phyloP scores from a whole-genome alignment of 495 filamentous ascomycete genomes.

The Penicillium mononematosum region DNA sequence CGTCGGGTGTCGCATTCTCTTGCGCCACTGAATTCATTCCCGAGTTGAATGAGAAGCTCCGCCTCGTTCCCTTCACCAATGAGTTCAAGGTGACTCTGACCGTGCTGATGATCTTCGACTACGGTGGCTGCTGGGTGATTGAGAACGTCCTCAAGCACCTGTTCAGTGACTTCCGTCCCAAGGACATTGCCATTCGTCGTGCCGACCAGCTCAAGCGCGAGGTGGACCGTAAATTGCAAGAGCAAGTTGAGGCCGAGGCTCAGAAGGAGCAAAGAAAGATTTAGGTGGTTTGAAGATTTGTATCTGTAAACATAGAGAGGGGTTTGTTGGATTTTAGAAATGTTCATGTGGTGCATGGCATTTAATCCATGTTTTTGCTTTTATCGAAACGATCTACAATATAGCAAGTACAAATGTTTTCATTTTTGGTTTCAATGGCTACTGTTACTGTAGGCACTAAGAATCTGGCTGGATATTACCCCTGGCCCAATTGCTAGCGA shows the following conservation, averaged over 20 bases:
- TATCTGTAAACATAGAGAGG: constrained; percentile 29
- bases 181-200: constrained; percentile 86
- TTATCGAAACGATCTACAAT: background rate
- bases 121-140: constrained; percentile 80
- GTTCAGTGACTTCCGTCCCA: constrained; percentile 91
- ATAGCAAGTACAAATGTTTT: background rate
- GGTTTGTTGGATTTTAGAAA: constrained; percentile 21
- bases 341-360: constrained; percentile 12
- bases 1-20: constrained; percentile 86
- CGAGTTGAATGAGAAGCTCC: constrained; percentile 90
- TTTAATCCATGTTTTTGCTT: constrained; percentile 22
- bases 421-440: too few species aligned
- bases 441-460: too few species aligned
- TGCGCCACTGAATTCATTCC: constrained; percentile 96
- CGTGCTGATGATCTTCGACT: constrained; percentile 83
- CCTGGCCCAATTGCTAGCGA: too few species aligned
- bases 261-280: constrained; percentile 47
- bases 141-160: constrained; percentile 81
- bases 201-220: constrained; percentile 86
- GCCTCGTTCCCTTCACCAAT: constrained; percentile 83
- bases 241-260: constrained; percentile 55
- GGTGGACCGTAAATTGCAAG: constrained; percentile 60
- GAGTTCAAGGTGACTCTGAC: constrained; percentile 92
- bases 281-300: constrained; percentile 22
- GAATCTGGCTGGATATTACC: too few species aligned